Percentiles rank a stretch among this genome's conserved stretches.
Conservation (phyloP, 208 protist species). For the Leishmania martiniquensis region DNA sequence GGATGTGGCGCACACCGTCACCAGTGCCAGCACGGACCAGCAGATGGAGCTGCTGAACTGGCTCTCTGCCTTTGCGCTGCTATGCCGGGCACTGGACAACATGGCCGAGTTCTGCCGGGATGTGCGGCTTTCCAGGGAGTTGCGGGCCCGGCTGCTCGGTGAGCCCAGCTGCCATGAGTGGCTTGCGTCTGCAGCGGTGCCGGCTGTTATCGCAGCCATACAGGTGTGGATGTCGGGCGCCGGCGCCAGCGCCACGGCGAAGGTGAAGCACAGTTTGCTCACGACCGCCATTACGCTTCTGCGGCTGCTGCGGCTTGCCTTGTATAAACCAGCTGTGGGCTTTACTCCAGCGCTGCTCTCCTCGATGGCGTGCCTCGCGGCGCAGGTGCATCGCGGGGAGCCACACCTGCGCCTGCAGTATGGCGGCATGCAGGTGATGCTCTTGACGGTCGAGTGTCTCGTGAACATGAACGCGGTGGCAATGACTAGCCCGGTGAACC, state of each 20-base stretch:
- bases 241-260: slow-evolving; percentile 6
- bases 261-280: slow-evolving; percentile 42
- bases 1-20: slow-evolving; percentile 40
- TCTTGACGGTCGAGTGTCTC: slow-evolving; percentile 65
- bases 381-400: slow-evolving; percentile 55
- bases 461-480: slow-evolving; percentile 77
- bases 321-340: slow-evolving; percentile 49
- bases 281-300: slow-evolving; percentile 52
- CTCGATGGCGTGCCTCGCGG: slow-evolving; percentile 46
- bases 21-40: slow-evolving; percentile 36
- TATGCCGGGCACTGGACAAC: slow-evolving; percentile 71
- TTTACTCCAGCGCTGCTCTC: slow-evolving; percentile 37
- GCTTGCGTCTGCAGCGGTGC: slow-evolving; percentile 54
- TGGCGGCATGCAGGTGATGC: slow-evolving; percentile 74
- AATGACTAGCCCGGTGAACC: slow-evolving; percentile 40
- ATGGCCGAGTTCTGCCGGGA: slow-evolving; percentile 72
- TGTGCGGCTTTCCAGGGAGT: slow-evolving; percentile 25
- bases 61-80: slow-evolving; percentile 63
- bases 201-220: slow-evolving; percentile 63
- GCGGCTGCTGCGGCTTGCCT: slow-evolving; percentile 63
- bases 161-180: slow-evolving; percentile 49
- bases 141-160: slow-evolving; percentile 47
- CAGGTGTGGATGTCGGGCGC: slow-evolving; percentile 48
- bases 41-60: slow-evolving; percentile 68
- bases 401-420: slow-evolving; percentile 53